Percentiles rank a stretch among this genome's conserved stretches.
phyloP scores from a whole-genome alignment of 2,329 filamentous ascomycete genomes.

The Talaromyces sp. region DNA sequence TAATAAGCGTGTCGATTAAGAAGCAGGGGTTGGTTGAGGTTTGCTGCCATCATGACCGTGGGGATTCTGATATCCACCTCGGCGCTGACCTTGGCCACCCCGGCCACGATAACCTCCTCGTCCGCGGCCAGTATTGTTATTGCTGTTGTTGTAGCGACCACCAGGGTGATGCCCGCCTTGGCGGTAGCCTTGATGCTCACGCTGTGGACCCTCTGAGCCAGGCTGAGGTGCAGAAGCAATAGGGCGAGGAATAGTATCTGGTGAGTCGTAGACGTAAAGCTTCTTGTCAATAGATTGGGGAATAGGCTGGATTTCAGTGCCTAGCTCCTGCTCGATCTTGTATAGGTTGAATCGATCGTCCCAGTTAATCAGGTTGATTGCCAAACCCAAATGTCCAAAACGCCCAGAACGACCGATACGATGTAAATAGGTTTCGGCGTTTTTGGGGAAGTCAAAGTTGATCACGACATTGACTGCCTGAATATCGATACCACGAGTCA shows the following conservation, averaged over 20 bases:
- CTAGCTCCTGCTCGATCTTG: slow-evolving; percentile 95
- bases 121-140: slow-evolving; percentile 35
- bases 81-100: slow-evolving; percentile 41
- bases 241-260: slow-evolving; percentile 88
- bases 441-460: slow-evolving; percentile 99
- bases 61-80: slow-evolving; percentile 29
- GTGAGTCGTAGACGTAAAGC: slow-evolving; percentile 95
- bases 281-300: slow-evolving; percentile 93
- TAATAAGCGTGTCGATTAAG: slow-evolving; percentile 21
- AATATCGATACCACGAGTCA: slow-evolving; percentile 98
- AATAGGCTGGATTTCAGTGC: slow-evolving; percentile 97
- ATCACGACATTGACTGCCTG: slow-evolving; percentile 99
- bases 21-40: slow-evolving; percentile 30
- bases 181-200: slow-evolving; percentile 33
- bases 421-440: slow-evolving; percentile 97
- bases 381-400: slow-evolving; percentile 93
- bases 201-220: slow-evolving; percentile 23
- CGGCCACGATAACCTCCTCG: slow-evolving; percentile 44
- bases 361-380: slow-evolving; percentile 99
- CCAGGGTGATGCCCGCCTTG: slow-evolving; percentile 35
- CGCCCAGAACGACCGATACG: slow-evolving; percentile 96
- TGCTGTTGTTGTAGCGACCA: slow-evolving; percentile 34
- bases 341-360: slow-evolving; percentile 98
- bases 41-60: slow-evolving; percentile 30
- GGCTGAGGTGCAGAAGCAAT: slow-evolving; percentile 53